Conservation (phyloP, 176 grass and related monocot species). For the Carex parvula region DNA sequence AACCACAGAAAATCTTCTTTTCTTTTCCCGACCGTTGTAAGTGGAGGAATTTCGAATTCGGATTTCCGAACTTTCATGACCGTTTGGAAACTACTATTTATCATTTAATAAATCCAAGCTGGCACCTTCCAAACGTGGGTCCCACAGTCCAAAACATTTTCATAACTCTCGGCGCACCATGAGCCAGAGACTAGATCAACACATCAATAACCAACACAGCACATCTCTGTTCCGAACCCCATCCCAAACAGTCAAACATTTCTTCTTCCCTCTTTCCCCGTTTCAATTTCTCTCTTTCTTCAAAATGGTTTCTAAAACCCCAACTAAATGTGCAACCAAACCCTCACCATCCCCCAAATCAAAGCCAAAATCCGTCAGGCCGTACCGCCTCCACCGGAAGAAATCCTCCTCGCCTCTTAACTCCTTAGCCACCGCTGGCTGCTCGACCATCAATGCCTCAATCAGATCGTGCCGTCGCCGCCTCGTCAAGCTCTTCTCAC, state of each 20-base stretch:
- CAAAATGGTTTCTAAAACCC: slow-evolving; percentile 79
- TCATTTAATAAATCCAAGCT: slow-evolving; percentile 8
- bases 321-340: slow-evolving; percentile 37
- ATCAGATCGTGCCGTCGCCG: slow-evolving; percentile 73
- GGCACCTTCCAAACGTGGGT: not conserved
- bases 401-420: slow-evolving; percentile 43
- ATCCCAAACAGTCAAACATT: slow-evolving; percentile 2
- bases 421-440: slow-evolving; percentile 34
- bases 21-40: not conserved
- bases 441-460: slow-evolving; percentile 47
- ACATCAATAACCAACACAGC: not conserved
- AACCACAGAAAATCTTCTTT: not conserved
- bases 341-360: slow-evolving; percentile 29
- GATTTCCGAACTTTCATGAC: not conserved
- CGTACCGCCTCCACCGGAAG: slow-evolving; percentile 18
- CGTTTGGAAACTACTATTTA: not conserved
- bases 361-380: slow-evolving; percentile 26
- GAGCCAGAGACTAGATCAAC: not conserved
- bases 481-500: slow-evolving; percentile 67
- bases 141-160: not conserved
- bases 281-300: not conserved
- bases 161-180: not conserved
- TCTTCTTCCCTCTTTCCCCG: not conserved
- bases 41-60: not conserved
- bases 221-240: not conserved